Evolutionary conservation across 2,329 filamentous ascomycete species (phyloP), one percentile per base, ranked within the genome.

Genomic region (Exophiala sp.): DNA sequence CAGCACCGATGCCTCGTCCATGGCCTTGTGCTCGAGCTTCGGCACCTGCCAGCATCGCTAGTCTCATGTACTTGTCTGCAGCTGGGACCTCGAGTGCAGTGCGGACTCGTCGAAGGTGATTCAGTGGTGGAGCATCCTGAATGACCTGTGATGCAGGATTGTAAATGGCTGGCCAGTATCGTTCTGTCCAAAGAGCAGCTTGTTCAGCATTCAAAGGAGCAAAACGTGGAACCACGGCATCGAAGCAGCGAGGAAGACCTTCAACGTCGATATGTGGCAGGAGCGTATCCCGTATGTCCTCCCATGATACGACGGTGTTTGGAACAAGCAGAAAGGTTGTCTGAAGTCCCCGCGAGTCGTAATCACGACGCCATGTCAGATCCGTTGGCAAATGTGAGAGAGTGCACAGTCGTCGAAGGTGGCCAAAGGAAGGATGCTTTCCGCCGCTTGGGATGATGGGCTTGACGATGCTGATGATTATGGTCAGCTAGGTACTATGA

Each of bases 121-220:
- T 67, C 2, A 67, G 67, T 3, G 73, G 72, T 2, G 74, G 73
- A 1, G 72, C 71, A 59, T 74, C 65, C 43, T 69, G 68, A 29
- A 71, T 64, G n/a, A 71, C 66, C 7, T 73, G 71, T 6, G 73
- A 69, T 4, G 74, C 71, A 16, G 73, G 71, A 58, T 77, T 77
- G 64, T 68, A 77, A 9, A 66, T 64, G 32, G 72, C 69, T 1
- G 74, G 74, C 74, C 74, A 76, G 40, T 72, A 63, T 10, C 59
- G 68, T 18, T 66, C 66, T 7, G 69, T 67, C 74, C 74, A 76
- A 51, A 63, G 61, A 20, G 71, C 64, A n/a, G 74, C 71, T 64
- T 75, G 72, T n/a, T 61, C 54, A 1, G 60, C 40, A 32, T 65
- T 72, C 42, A 72, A 62, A 3, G 74, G 74, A 1, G 74, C 71